These are phyloP conservation scores for Parathielavia hyrcaniae DNA, from an alignment of 495 filamentous ascomycete genomes.

Conservation along the genomic window DNA sequence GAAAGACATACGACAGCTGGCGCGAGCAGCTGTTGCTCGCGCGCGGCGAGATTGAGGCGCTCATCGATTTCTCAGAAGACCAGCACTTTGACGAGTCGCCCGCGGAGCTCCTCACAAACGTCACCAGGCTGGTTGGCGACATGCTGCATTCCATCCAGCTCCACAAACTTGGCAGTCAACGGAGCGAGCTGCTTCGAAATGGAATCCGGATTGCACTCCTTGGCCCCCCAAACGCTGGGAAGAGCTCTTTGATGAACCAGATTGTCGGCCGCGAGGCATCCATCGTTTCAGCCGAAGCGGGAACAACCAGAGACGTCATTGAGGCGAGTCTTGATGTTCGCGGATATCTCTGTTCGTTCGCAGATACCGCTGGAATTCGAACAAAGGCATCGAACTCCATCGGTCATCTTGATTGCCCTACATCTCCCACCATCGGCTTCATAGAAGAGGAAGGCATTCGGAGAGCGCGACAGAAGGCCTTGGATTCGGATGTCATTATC, in stretches of 20 bases:
- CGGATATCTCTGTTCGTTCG: conserved; percentile 81
- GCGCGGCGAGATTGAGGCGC: conserved; percentile 83
- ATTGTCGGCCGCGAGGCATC: conserved; percentile 90
- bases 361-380: conserved; percentile 85
- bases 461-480: conserved; percentile 71
- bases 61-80: conserved; percentile 96
- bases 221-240: conserved; percentile 90
- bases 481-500: conserved; percentile 80
- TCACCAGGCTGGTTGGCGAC: conserved; percentile 54
- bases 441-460: conserved; percentile 89
- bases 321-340: conserved; percentile 87
- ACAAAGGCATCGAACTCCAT: conserved; percentile 23
- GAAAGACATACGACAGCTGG: conserved; percentile 82
- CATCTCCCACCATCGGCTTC: conserved; percentile 50
- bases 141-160: conserved; percentile 57
- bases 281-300: conserved; percentile 86
- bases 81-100: conserved; percentile 94
- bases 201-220: conserved; percentile 82
- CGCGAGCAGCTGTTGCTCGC: conserved; percentile 68
- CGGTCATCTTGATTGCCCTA: not conserved
- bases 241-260: conserved; percentile 86
- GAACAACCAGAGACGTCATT: conserved; percentile 89
- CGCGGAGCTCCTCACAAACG: conserved; percentile 58
- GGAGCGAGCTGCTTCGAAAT: conserved; percentile 77
- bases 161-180: conserved; percentile 68